Evolutionary conservation across 331 rosid species (phyloP), one percentile per base, ranked within the genome.

Genomic region (Acacia pycnantha): DNA sequence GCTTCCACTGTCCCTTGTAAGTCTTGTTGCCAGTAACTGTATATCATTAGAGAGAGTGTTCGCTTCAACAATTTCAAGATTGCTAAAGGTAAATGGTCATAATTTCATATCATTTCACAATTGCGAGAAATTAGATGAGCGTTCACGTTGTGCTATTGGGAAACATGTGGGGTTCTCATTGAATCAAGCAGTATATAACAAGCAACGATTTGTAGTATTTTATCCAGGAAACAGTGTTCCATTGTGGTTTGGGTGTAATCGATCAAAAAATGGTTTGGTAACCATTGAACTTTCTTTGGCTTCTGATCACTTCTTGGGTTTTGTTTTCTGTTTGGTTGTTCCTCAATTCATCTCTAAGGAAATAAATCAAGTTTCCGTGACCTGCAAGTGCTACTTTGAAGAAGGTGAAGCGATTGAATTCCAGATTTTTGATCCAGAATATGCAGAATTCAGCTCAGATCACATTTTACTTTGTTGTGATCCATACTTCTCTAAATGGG

Each of bases 221-320:
- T 15, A 76, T 14, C 86, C 81, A 24, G 80, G 86, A 86, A 56
- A 66, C 19, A 53, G 14, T 47, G 4, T 54, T 70, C 77, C 9
- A 50, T 6, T 37, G 8, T 37, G 41, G 41, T 37, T 37, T 37
- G 41, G 8, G 41, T 37, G 1, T 37, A 37, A 37, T 37, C 1
- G 41, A 2, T 37, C 41, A 37, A 31, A 31, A 0, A 7, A 44
- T n/a, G 68, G 84, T 29, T 82, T 73, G 33, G 29, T 86, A 16
- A 65, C 77, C 9, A 15, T 82, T 26, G 1, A 64, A 4, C 70
- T 75, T 15, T 81, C 80, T n/a, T 1, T 27, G 1, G 26, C 1
- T 65, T 71, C 24, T 67, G 48, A 67, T 24, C 0, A 50, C 3
- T 64, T 71, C 22, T 8, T 40, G 1, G 82, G 79, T 33, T 64